Base-by-base conservation (phyloP, 306 rosid genomes). In the Prinsepia uniflora region DNA sequence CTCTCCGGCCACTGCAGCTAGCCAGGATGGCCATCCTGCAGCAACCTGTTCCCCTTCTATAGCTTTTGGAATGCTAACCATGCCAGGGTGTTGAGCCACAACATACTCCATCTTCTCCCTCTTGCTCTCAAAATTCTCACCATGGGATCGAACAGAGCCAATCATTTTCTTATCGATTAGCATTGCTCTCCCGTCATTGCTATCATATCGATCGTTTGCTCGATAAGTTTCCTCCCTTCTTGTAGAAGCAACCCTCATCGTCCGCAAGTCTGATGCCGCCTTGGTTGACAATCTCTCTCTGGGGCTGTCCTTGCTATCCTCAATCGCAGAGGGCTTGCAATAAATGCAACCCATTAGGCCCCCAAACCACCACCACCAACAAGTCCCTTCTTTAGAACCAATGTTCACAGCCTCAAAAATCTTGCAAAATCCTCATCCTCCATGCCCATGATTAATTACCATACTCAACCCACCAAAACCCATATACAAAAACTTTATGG, bases 11-110 rank as follows among this genome's bases (percentile, higher is more conserved):
- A 90, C 97, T 11, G 96, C 96, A 46, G 92, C 95, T 75, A 94
- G 71, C 98, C 98, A 94, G 12, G 92, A 76, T 0, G 98, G 98
- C 98, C 98, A 94, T 20, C 97, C 98, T 63, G 96, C 98, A 9
- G 98, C 95, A 80, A 90, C 81, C 77, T 90, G 97, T 78, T 94
- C 98, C 62, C 97, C 98, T 84, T 94, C 98, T 8, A 76, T 71
- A 55, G 98, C 97, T 67, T 89, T 94, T 0, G 92, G 97, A 80
- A 90, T 72, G 67, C 74, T 86, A 41, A 95, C 95, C 73, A 77
- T 77, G 46, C 82, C 90, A 0, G 97, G 97, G 87, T 89, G 90
- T 75, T 76, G 96, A 80, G 85, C 83, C 76, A 70, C 81, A 66
- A 75, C 62, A 72, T 73, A 76, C 70, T 87, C 98, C 92, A 83